Evolutionary conservation across 148 eudicot genomes (phyloP).

Genomic region (Simmondsia chinensis): DNA sequence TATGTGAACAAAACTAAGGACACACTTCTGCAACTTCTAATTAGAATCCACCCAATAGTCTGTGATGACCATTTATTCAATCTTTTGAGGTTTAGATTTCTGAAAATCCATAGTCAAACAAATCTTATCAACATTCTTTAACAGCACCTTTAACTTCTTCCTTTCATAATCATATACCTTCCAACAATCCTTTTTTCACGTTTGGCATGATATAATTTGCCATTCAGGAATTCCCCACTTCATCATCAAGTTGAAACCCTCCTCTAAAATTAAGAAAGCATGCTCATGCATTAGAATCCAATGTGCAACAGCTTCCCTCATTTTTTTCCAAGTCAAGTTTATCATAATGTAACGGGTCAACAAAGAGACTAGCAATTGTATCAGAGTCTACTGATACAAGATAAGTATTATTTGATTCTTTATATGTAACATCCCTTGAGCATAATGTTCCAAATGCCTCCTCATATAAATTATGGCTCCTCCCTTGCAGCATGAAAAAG

Average conservation of each 20-base stretch:
- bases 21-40: constrained; percentile 1
- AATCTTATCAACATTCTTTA: background rate
- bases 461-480: no score
- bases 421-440: no score
- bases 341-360: background rate
- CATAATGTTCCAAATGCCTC: no score
- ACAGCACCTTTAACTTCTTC: background rate
- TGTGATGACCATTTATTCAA: constrained; percentile 3
- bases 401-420: no score
- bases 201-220: constrained; percentile 1
- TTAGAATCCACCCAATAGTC: background rate
- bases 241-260: constrained; percentile 2
- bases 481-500: no score
- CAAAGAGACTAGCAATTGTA: no score
- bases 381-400: no score
- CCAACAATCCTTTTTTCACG: background rate
- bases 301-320: constrained; percentile 2
- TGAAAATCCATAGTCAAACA: constrained; percentile 6
- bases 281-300: constrained; percentile 8
- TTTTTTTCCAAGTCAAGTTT: background rate
- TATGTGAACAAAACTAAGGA: constrained; percentile 2
- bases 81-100: background rate
- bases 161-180: constrained; percentile 7
- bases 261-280: background rate
- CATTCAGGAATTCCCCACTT: constrained; percentile 4